Evolutionary conservation across 805 yeast species (phyloP).

Genomic region (Metschnikowia baotianmanensis): DNA sequence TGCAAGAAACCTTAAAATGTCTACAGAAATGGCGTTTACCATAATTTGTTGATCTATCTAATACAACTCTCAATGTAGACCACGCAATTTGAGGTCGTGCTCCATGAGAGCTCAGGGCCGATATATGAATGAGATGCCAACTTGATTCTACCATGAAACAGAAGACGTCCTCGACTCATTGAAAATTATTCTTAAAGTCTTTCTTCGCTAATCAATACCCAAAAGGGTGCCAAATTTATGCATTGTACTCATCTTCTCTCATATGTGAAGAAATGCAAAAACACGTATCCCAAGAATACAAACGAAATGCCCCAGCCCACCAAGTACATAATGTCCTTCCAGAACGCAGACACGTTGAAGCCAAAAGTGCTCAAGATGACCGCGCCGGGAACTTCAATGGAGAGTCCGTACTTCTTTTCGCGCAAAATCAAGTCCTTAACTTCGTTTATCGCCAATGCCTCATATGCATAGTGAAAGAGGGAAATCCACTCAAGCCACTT

Average conservation of each 20-base stretch:
- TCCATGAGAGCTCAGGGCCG: no score
- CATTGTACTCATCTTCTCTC: conserved; percentile 55
- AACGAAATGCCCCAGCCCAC: conserved; percentile 57
- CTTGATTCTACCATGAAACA: no score
- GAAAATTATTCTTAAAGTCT: background rate
- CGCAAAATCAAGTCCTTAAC: conserved; percentile 79
- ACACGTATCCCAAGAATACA: conserved; percentile 66
- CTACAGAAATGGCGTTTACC: no score
- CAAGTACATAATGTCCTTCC: conserved; percentile 63
- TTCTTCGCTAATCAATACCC: no score
- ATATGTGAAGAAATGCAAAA: conserved; percentile 68
- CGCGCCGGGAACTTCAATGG: conserved; percentile 97
- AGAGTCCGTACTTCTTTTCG: conserved; percentile 88
- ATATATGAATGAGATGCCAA: no score
- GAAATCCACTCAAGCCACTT: conserved; percentile 81
- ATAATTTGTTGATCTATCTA: no score
- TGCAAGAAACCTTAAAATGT: no score
- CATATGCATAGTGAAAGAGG: conserved; percentile 94
- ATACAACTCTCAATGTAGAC: no score
- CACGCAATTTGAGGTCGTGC: no score
- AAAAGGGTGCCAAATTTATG: no score
- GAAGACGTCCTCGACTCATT: no score
- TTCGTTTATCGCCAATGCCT: conserved; percentile 87
- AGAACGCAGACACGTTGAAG: conserved; percentile 74
- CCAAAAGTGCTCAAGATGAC: conserved; percentile 95